These are phyloP conservation scores for Trichoderma sp. DNA, from an alignment of 2,329 filamentous ascomycete genomes.

Conservation along the genomic window DNA sequence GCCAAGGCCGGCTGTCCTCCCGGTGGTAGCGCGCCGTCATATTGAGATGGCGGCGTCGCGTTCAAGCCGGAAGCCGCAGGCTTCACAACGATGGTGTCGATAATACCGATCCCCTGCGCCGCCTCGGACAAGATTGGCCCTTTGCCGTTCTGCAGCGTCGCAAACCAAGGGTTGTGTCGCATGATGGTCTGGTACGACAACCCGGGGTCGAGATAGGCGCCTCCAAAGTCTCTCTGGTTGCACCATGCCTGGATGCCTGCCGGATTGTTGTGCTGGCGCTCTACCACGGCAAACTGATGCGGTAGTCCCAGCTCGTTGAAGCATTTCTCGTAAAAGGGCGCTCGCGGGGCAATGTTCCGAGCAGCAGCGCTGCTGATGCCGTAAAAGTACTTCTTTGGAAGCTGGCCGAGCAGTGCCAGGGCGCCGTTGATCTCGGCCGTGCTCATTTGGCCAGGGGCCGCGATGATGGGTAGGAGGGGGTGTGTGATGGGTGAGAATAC, in stretches of 20 bases:
- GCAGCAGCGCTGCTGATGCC: slow-evolving; percentile 74
- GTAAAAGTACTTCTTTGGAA: slow-evolving; percentile 79
- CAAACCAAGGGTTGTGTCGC: slow-evolving; percentile 57
- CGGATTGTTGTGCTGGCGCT: slow-evolving; percentile 67
- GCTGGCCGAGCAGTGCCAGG: slow-evolving; percentile 75
- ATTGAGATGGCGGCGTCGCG: slow-evolving; percentile 51
- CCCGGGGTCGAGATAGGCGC: slow-evolving; percentile 78
- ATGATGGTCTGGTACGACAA: slow-evolving; percentile 65
- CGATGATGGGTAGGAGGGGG: slow-evolving; percentile 79
- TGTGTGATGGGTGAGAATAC: slow-evolving; percentile 90
- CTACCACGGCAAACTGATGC: slow-evolving; percentile 76
- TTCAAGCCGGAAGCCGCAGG: slow-evolving; percentile 47
- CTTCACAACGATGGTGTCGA: slow-evolving; percentile 78
- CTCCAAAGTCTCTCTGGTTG: slow-evolving; percentile 75
- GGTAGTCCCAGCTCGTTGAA: slow-evolving; percentile 85
- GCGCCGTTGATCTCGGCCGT: slow-evolving; percentile 84
- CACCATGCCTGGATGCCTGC: slow-evolving; percentile 72
- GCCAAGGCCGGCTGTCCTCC: slow-evolving; percentile 45
- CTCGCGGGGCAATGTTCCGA: slow-evolving; percentile 67
- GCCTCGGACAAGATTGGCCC: slow-evolving; percentile 71
- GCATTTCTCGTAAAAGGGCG: slow-evolving; percentile 84
- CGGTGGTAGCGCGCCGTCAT: slow-evolving; percentile 34
- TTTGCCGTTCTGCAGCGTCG: slow-evolving; percentile 53
- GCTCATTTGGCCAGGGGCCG: slow-evolving; percentile 83
- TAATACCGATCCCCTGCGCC: slow-evolving; percentile 75